Evolutionary conservation across 805 yeast genomes (phyloP), one percentile per base, ranked within the genome.

Genomic region (Nakazawaea ernobii): DNA sequence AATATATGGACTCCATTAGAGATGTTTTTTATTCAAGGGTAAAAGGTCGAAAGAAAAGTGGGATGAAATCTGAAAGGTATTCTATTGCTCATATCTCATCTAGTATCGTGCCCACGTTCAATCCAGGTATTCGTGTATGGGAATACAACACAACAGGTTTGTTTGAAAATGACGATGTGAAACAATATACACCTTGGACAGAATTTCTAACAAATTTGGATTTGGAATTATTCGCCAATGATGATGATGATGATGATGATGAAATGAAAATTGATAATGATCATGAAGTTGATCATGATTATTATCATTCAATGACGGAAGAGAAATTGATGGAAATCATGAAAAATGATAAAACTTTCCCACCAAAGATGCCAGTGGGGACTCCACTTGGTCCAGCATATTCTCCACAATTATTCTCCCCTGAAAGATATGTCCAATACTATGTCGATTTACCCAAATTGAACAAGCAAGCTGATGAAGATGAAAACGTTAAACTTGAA

Each of bases 121-220:
- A 86, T 54, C 90, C 96, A 5, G 87, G 90, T 5, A 59, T 88
- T 51, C 71, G 96, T 53, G 80, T 88, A 2, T 88, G 95, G 94
- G 96, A 88, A 60, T 88, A 88, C 62, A 88, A 88, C 58, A 75
- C 77, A 33, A 75, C 87, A 0, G 83, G 72, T 1, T 59, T 85
- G 40, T 66, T 60, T n/a, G 56, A 58, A 4, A 61, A 52, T 33
- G 54, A 33, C 11, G 6, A 15, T 13, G 38, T 28, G 6, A 2
- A 53, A 46, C 33, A 44, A 39, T 66, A 53, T 53, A 69, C 69
- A 50, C 73, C 84, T 6, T 86, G 94, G 94, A 72, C 68, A 44
- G 58, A 55, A 4, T 83, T 85, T 56, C 82, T 83, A 55, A 58
- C 61, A 2, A 71, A 72, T 2, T 59, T 82, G 24, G 78, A 80